Base-by-base conservation (phyloP, 768 basidiomycete species). In the Amanita jacksonii region DNA sequence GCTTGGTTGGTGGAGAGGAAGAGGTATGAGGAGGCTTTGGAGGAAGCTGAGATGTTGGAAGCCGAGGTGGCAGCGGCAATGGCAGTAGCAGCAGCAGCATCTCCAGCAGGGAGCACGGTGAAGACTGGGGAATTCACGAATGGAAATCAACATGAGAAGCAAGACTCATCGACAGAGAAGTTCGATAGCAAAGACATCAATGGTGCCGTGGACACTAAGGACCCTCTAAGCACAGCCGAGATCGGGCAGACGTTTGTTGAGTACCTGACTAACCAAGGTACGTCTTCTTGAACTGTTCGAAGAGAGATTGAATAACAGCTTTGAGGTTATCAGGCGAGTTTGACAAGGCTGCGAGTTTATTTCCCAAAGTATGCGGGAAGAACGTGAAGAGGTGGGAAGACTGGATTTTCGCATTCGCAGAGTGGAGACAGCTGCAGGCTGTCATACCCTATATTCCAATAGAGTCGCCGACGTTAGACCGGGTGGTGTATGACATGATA, bases 401-500 rank as follows among this genome's bases (percentile, higher is more conserved):
- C 53, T 96, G 87, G 87, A 86, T 97, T 55, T 94, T 96, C 54
- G 66, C 76, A 10, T 98, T 94, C 57, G 85, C 85, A 1, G 79
- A 90, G 58, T 76, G 81, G 52, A 72, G 76, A 19, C 80, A 90
- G 46, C 64, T 97, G 12, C 79, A 85, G 61, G 91, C 88, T 4
- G 86, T 97, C 47, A 91, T 96, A 28, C 93, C 93, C 0, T 83
- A 76, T 53, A 76, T 97, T 0, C 96, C 96, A 0, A 92, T 84
- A 0, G 74, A 81, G 31, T 65, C 76, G 3, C 94, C 93, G 0
- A 80, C 79, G 41, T 72, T 98, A 8, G 78, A 81, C 28, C 80
- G 81, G 52, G 57, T 92, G 22, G 86, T 94, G 2, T 99, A 98
- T 60, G 93, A 94, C 60, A 90, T 97, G 85, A 79, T 98, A 34